These are phyloP conservation scores for Anacardium occidentale DNA, from an alignment of 345 rosid species.

Conservation along the genomic window DNA sequence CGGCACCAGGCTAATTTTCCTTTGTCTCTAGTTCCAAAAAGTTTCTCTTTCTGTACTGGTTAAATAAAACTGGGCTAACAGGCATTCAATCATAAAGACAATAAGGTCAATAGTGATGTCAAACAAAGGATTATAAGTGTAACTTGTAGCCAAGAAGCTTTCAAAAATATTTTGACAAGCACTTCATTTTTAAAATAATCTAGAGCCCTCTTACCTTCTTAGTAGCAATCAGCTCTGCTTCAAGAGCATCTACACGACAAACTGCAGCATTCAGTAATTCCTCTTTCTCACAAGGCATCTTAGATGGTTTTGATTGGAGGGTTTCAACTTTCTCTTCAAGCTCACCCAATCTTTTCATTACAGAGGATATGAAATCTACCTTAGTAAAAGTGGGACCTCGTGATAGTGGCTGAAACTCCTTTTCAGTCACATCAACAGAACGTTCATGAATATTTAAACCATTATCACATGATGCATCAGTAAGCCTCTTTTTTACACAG, in stretches of 20 bases:
- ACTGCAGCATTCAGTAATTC: conserved; percentile 95
- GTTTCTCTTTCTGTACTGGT: not conserved
- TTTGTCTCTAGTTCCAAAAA: not conserved
- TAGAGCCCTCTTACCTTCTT: conserved; percentile 60
- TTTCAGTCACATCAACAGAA: conserved; percentile 24
- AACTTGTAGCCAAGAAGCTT: too few species aligned
- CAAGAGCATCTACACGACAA: conserved; percentile 94
- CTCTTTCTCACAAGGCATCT: conserved; percentile 97
- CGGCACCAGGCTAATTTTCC: not conserved
- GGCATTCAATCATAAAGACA: not conserved
- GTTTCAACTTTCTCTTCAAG: conserved; percentile 86
- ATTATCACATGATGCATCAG: conserved; percentile 29
- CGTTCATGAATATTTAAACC: conserved; percentile 40
- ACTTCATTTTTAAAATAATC: not conserved
- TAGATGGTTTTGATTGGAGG: conserved; percentile 83
- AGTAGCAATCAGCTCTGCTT: conserved; percentile 97
- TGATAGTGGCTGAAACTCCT: conserved; percentile 56
- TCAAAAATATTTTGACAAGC: too few species aligned
- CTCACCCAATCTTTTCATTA: conserved; percentile 74
- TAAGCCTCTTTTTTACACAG: conserved; percentile 49
- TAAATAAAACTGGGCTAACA: too few species aligned
- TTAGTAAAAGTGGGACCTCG: conserved; percentile 46
- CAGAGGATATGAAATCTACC: conserved; percentile 64
- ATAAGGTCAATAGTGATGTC: not conserved
- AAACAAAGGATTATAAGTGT: not conserved